Evolutionary conservation across 495 filamentous ascomycete species (phyloP), one percentile per base, ranked within the genome.

Genomic region (Penicillium cosmopolitanum): DNA sequence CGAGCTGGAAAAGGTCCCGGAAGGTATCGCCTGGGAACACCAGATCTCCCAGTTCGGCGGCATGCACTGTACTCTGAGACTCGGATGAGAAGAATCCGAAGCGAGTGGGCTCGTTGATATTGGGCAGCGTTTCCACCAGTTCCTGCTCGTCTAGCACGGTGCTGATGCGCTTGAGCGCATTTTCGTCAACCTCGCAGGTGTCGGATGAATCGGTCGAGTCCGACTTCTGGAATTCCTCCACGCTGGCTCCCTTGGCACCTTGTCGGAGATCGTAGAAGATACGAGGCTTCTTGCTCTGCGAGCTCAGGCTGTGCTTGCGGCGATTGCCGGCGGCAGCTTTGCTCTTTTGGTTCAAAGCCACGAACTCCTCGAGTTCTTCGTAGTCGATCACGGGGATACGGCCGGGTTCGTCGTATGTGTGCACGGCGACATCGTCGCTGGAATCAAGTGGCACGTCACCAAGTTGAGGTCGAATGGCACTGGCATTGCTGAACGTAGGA

Each of bases 11-110:
- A 7, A 98, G 85, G 40, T 93, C 92, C 12, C 91, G 87, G 66
- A 97, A 89, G 55, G 84, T 89, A 72, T 97, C 93, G 12, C 91
- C 94, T 1, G 93, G 91, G 38, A 95, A 80, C 36, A 98, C 82
- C 12, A 98, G 80, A 60, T 90, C 94, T 21, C 90, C 93, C 62
- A 98, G 80, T 58, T 95, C 91, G 1, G 90, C 82, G 25, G 95
- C 91, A 66, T 97, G 92, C 53, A 98, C 89, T 5, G 92, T 96
- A 34, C 89, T 89, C 66, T 97, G 92, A 65, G 90, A 87, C 34
- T 93, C 90, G 0, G 96, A 96, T 0, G 92, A 96, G 74, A 98
- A 98, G 74, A 98, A 97, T 56, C 91, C 93, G 73, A 95, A 97
- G 0, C 94, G 86, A 70, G 85, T 91, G 15, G 82, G 85, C 58